These are phyloP conservation scores for Pyrenophora seminiperda DNA, from an alignment of 2,329 filamentous ascomycete species.

Conservation along the genomic window DNA sequence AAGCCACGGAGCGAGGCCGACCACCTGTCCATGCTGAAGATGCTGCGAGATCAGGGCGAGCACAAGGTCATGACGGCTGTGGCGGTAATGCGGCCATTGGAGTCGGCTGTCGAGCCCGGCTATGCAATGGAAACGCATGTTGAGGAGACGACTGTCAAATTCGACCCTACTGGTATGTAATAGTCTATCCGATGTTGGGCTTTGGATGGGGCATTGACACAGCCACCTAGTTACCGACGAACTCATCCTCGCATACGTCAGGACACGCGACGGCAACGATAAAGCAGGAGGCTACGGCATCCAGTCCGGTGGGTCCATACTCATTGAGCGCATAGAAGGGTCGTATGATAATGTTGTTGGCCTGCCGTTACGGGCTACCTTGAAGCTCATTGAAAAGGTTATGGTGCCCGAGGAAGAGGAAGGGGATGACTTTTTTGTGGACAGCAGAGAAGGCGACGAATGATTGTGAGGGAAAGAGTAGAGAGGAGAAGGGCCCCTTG, in stretches of 20 bases:
- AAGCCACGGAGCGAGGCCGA: constrained; percentile 84
- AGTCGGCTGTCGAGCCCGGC: constrained; percentile 80
- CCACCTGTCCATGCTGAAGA: constrained; percentile 82
- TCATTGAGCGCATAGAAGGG: constrained; percentile 89
- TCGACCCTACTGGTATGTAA: constrained; percentile 64
- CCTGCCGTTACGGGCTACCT: constrained; percentile 75
- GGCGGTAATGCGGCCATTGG: constrained; percentile 79
- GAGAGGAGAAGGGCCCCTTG: too few relatives aligned
- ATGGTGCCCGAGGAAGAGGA: constrained; percentile 67
- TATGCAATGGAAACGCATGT: constrained; percentile 82
- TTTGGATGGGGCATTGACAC: constrained; percentile 9
- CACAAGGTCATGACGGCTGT: constrained; percentile 90
- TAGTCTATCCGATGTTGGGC: not conserved
- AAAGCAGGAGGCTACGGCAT: constrained; percentile 97
- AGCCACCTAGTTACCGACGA: constrained; percentile 72
- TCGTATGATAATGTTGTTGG: constrained; percentile 94
- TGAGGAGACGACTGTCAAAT: constrained; percentile 90
- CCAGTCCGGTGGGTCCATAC: constrained; percentile 82
- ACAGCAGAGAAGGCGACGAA: constrained; percentile 18
- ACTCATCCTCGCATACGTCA: constrained; percentile 77
- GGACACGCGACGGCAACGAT: constrained; percentile 88
- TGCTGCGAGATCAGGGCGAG: constrained; percentile 73
- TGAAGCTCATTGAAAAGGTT: constrained; percentile 88
- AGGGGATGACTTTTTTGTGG: constrained; percentile 38
- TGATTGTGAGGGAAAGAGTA: not conserved